Conservation (phyloP, 202 grass and related monocot genomes). For the Elaeis oleifera region DNA sequence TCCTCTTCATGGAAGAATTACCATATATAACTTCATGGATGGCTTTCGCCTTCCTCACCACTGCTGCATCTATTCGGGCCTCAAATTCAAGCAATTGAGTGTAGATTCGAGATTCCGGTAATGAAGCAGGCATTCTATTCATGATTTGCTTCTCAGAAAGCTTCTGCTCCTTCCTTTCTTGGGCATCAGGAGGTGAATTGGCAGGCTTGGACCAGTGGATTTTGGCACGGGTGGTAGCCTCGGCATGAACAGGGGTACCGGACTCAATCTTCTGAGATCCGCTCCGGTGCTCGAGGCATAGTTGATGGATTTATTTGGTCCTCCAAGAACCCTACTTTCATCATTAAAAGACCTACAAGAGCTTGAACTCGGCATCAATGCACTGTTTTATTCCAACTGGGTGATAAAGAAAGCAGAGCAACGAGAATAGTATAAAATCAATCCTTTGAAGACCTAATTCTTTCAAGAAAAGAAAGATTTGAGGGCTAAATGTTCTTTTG, state of each 20-base stretch:
- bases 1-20: conserved; percentile 64
- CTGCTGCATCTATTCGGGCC: conserved; percentile 52
- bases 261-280: too few relatives aligned
- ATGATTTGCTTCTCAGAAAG: conserved; percentile 79
- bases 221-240: background rate
- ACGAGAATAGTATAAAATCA: too few relatives aligned
- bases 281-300: too few relatives aligned
- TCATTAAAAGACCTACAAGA: too few relatives aligned
- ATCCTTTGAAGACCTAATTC: too few relatives aligned
- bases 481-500: too few relatives aligned
- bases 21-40: conserved; percentile 70
- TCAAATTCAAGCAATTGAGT: conserved; percentile 93
- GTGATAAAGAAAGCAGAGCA: too few relatives aligned
- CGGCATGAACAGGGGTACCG: conserved; percentile 4
- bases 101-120: conserved; percentile 77
- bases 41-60: conserved; percentile 66
- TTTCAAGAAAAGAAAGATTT: too few relatives aligned
- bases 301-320: too few relatives aligned
- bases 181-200: conserved; percentile 53
- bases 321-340: too few relatives aligned
- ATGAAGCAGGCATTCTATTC: conserved; percentile 61
- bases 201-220: background rate
- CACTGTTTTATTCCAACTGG: too few relatives aligned
- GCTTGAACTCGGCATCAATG: too few relatives aligned
- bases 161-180: conserved; percentile 64